A percentile compares a stretch with the other conserved stretches of the same genome.
These are phyloP conservation scores for Phaffia tasmanica DNA, from an alignment of 768 basidiomycete species.

Conservation along the genomic window DNA sequence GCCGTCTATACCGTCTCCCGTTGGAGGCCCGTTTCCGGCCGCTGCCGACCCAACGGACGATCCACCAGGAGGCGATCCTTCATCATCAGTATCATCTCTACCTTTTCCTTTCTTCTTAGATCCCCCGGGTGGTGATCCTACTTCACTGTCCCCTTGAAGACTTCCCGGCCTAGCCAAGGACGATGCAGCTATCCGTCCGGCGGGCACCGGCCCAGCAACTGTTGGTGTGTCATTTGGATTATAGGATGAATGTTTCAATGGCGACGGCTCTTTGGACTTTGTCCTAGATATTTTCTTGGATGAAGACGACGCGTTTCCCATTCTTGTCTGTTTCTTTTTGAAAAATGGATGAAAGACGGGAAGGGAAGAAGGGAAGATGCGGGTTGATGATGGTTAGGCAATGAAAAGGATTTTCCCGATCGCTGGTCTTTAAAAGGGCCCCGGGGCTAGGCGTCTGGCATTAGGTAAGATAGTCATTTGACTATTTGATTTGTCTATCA, in stretches of 20 bases:
- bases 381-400: background rate
- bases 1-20: background rate
- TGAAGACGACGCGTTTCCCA: conserved; percentile 22
- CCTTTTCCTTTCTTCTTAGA: conserved; percentile 19
- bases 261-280: conserved; percentile 19
- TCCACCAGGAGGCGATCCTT: background rate
- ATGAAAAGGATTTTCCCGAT: background rate
- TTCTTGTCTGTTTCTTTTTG: background rate
- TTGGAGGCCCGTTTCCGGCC: background rate
- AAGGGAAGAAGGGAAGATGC: background rate
- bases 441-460: too few species aligned
- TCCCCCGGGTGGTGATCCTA: conserved; percentile 11
- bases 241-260: conserved; percentile 18
- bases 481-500: too few species aligned
- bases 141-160: conserved; percentile 1
- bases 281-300: conserved; percentile 26
- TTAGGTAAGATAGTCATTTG: too few species aligned
- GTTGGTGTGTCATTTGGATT: conserved; percentile 19
- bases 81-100: background rate
- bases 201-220: conserved; percentile 19
- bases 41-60: background rate
- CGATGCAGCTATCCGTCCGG: conserved; percentile 7
- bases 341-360: background rate
- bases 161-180: background rate
- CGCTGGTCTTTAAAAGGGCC: too few species aligned